Evolutionary conservation across 257 asterid species (phyloP), one percentile per base, ranked within the genome.

Genomic region (Orobanche coerulescens): DNA sequence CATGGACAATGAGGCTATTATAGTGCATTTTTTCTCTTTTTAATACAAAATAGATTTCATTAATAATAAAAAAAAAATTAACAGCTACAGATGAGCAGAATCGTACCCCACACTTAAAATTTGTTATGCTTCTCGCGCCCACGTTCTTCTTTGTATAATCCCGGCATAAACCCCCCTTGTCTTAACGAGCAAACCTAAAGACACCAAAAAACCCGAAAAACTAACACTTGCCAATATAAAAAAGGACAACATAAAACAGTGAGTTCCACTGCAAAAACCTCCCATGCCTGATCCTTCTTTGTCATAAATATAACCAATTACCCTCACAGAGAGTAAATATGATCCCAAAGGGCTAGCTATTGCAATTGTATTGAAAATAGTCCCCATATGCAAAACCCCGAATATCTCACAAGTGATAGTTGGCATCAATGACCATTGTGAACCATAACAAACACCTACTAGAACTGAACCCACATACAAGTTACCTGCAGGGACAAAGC

Each of bases 401-500:
- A 88, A 92, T 70, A 88, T 71, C 82, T 92, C 98, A 7, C 82
- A 75, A 8, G 94, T 78, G 7, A 86, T 88, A 0, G 96, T 92
- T 13, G 98, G 98, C 98, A 92, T 92, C 78, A 92, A 58, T 0
- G 96, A 89, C 98, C 98, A 92, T 9, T 92, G 98, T 2, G 98
- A 79, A 6, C 97, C 98, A 22, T 88, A 92, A 40, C 95, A 88
- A 10, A 92, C 65, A 0, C 98, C 97, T 1, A 88, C 89, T 11
- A 92, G 37, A 4, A 92, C 78, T 0, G 95, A 88, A 7, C 95
- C 98, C 6, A 84, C 50, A 3, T 84, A 92, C 12, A 92, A 63
- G 61, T 82, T 84, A 6, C 95, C 94, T 0, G 86, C 14, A 37
- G 0, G 44, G 44, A 37, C 36, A 30, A 30, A 7, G 44, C 14